Evolutionary conservation across 768 basidiomycete genomes (phyloP), one percentile per base, ranked within the genome.

Genomic region (Tephrocybe sp.): DNA sequence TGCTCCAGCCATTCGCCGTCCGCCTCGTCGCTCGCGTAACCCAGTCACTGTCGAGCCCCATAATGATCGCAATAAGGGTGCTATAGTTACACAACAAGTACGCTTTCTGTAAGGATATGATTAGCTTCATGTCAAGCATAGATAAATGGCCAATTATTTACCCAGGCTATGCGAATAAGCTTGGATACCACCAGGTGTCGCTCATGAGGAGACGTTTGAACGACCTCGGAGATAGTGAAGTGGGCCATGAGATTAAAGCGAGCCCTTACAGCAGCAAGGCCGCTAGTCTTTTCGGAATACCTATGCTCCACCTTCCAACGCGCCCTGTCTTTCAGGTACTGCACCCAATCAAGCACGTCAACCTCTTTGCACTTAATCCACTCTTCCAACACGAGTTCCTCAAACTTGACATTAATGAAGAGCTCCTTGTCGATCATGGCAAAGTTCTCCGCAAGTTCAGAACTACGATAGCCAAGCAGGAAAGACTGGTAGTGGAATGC

Each of bases 401-500:
- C 90, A 62, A 93, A 93, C 58, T 85, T 87, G 65, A 96, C 77
- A 11, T 80, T 79, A 66, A 89, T 83, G 64, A 93, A 91, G 48
- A 95, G 69, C 58, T 95, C 92, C 20, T 89, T 79, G 56, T 96
- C 92, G 56, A 96, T 92, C 78, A 92, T 85, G 6, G 87, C 78
- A 60, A 95, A 89, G 59, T 93, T 89, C 46, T 84, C 76, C 1
- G 87, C 87, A 31, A 97, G 65, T 4, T 68, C 68, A 33, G 82
- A 80, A 1, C 87, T 80, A 5, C 80, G 73, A 62, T 79, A 73
- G 26, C 62, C 66, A n/a, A 91, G 70, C 45, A 94, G 74, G 70
- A 88, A 94, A 2, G 87, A 91, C 8, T 79, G 82, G 61, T 89
- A 81, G 6, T 72, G 75, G 13, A 76, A 70, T 6, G 67, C 40